Base-by-base conservation (phyloP, 257 asterid genomes). In the Ilex asprella region DNA sequence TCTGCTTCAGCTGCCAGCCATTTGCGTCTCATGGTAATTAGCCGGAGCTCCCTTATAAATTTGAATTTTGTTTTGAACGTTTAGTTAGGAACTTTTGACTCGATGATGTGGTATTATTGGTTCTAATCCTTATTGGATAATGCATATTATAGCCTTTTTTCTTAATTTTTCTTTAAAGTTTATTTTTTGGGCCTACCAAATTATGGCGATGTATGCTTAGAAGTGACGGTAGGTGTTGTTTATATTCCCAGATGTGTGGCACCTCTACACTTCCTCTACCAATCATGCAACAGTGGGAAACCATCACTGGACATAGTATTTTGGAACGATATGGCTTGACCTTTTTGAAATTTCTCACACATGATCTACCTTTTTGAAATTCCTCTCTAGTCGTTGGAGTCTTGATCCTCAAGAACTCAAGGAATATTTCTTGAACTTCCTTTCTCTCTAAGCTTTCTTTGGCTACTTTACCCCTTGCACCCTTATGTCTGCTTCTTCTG, bases 221-320 rank as follows among this genome's bases (percentile, higher is more conserved):
- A 3, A 49, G 54, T 49, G 14, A 49, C 39, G 74, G 35, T 66
- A 49, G 14, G 51, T 30, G 61, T 75, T 61, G 65, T 39, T 55
- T 41, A 31, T 29, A 44, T 29, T 49, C 59, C 69, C 82, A 89
- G 98, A 92, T 92, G 98, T 88, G 95, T 77, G 98, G 98, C 71
- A 89, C 98, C 59, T 92, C 98, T 59, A 97, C 98, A 66, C 94
- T 92, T 59, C 98, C 98, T 54, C 93, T 88, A 71, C 98, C 98
- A 6, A 78, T 86, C 65, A 92, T 92, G 98, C 95, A 92, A 78
- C 87, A 76, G 69, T 92, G 98, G 98, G 95, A 92, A 79, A 64
- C 82, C 56, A 85, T 92, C 80, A 92, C 97, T 0, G 93, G 95
- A 30, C 98, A 92, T 74, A 70, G 78, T 47, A 87, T 92, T 59